Conservation (phyloP, 371 early-diverging fungal species). For the Mucor plumbeus region DNA sequence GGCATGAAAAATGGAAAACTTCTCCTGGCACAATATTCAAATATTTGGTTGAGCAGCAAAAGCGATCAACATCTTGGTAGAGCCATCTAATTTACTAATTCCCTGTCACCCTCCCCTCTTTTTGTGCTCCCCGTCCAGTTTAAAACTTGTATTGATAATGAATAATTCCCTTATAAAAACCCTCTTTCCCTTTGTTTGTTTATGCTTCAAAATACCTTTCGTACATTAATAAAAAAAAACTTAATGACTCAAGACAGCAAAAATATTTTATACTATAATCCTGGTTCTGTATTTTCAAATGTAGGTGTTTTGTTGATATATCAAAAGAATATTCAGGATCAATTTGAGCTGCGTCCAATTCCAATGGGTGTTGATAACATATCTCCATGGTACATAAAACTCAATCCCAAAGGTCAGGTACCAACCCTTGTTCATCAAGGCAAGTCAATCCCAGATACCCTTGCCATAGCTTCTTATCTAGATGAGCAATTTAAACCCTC, state of each 20-base stretch:
- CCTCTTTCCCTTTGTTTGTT: background rate
- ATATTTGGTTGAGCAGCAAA: conserved; percentile 21
- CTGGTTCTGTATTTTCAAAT: conserved; percentile 18
- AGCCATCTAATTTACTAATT: background rate
- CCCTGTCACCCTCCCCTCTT: background rate
- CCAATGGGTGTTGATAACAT: conserved; percentile 23
- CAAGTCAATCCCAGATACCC: conserved; percentile 16
- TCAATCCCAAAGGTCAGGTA: conserved; percentile 29
- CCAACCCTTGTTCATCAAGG: conserved; percentile 17
- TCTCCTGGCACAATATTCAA: conserved; percentile 31
- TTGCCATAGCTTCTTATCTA: conserved; percentile 18
- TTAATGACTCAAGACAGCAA: conserved; percentile 1
- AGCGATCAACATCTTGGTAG: conserved; percentile 17
- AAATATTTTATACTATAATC: conserved; percentile 13
- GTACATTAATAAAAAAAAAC: background rate
- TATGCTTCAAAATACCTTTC: background rate
- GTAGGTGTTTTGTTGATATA: conserved; percentile 12
- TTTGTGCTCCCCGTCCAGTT: background rate
- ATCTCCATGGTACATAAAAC: conserved; percentile 24
- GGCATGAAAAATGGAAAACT: conserved; percentile 34
- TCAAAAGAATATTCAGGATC: conserved; percentile 20
- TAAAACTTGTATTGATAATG: background rate
- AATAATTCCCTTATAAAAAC: background rate
- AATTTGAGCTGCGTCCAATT: conserved; percentile 15
- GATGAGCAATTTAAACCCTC: conserved; percentile 16